phyloP scores from a whole-genome alignment of 2,329 filamentous ascomycete genomes.

The Chrysoporthe cubensis region DNA sequence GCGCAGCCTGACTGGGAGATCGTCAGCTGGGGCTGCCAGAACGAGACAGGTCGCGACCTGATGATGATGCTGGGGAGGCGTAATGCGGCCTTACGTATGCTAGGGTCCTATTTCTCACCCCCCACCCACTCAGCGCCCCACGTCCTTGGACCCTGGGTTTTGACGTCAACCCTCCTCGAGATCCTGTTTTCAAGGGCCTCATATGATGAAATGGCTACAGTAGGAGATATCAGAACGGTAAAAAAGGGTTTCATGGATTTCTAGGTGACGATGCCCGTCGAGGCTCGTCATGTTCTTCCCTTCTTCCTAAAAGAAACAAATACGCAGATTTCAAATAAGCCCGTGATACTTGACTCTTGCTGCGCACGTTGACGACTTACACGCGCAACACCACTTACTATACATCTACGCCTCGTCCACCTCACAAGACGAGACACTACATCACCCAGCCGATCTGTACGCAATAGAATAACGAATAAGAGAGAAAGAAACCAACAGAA shows the following conservation, averaged over 20 bases:
- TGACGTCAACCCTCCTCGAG: conserved; percentile 28
- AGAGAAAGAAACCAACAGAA: neutral
- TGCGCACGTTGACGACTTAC: neutral
- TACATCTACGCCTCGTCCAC: neutral
- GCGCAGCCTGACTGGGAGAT: neutral
- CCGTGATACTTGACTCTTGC: neutral
- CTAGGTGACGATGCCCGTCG: neutral
- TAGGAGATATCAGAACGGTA: neutral
- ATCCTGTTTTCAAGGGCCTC: conserved; percentile 27
- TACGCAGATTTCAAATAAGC: too few species aligned
- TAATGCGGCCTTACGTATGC: neutral
- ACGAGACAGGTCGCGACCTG: neutral
- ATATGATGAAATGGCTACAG: conserved; percentile 22
- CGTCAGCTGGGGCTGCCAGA: neutral
- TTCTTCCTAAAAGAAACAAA: neutral
- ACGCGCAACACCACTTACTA: neutral
- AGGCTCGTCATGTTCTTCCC: neutral
- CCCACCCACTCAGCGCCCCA: neutral
- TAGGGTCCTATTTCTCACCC: neutral
- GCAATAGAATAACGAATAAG: neutral
- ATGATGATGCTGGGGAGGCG: neutral
- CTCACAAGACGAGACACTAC: neutral
- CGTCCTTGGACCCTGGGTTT: conserved; percentile 10
- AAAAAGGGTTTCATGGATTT: neutral
- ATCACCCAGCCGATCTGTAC: neutral